These are phyloP conservation scores for Cicer bijugum DNA, from an alignment of 306 rosid genomes.

Conservation along the genomic window DNA sequence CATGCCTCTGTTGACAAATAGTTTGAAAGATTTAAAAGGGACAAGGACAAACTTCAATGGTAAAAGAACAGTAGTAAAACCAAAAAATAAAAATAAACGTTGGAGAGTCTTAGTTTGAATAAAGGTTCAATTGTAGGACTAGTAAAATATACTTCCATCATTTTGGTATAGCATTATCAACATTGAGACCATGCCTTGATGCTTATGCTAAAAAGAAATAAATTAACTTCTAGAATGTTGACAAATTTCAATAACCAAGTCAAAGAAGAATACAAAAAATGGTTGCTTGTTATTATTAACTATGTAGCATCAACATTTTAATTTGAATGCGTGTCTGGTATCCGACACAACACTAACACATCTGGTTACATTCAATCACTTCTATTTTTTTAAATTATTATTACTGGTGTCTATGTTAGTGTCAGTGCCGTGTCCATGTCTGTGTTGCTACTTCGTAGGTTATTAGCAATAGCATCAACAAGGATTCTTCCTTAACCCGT, in stretches of 20 bases:
- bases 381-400: too few relatives aligned
- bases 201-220: conserved; percentile 7
- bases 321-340: too few relatives aligned
- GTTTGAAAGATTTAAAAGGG: conserved; percentile 41
- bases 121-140: conserved; percentile 20
- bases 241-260: conserved; percentile 25
- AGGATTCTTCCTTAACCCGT: conserved; percentile 25
- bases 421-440: too few relatives aligned
- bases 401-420: too few relatives aligned
- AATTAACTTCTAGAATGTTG: conserved; percentile 33
- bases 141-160: conserved; percentile 24
- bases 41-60: conserved; percentile 13
- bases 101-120: conserved; percentile 29
- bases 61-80: conserved; percentile 21
- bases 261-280: neutral
- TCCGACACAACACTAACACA: too few relatives aligned
- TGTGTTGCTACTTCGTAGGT: too few relatives aligned
- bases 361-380: too few relatives aligned
- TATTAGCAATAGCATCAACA: conserved; percentile 11
- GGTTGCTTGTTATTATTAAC: conserved; percentile 29
- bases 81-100: neutral
- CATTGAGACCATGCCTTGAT: neutral
- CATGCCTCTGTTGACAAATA: conserved; percentile 87
- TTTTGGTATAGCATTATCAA: conserved; percentile 12
- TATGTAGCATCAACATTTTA: conserved; percentile 10